Base-by-base conservation (phyloP, 352 stramenopile genomes). In the Pythium folliculosum region DNA sequence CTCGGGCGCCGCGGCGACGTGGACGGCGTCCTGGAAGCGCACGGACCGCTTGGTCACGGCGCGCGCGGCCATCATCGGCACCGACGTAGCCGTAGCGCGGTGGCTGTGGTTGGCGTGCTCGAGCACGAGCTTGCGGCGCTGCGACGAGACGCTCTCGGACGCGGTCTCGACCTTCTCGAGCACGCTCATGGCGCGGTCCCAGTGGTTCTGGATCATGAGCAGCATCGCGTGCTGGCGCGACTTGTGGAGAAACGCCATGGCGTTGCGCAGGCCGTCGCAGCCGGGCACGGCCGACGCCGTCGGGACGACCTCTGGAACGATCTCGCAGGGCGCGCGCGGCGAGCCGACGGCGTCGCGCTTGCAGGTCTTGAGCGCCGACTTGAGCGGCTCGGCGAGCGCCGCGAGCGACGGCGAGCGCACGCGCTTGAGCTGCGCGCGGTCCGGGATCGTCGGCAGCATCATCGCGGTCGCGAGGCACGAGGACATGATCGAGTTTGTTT, bases 121-220 rank as follows among this genome's bases (percentile, higher is more conserved):
- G 48, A 92, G 77, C 37, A 92, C 80, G 54, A 89, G 77, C 63
- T 87, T 80, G 70, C 84, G 73, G 12, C 84, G 80, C 65, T 90
- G 80, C 49, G 68, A 59, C 45, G 73, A 86, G 19, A 92, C 81
- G 65, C 74, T 86, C 60, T 92, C 84, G n/a, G 81, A 81, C 9
- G 84, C 84, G 48, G 80, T 84, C 60, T 92, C 84, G 44, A 92
- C 81, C 63, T 92, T 92, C 70, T 90, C 78, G 4, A 92, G 62
- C 61, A 92, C 84, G n/a, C 50, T 71, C 50, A 92, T 81, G 13
- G 84, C 84, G 54, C 81, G 84, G 38, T 88, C 78, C 84, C 84
- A 92, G 60, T 92, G 84, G 73, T 92, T 92, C 71, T 90, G 80
- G 47, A 89, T 69, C 77, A 90, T 86, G 22, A 92, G 73, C 69